Evolutionary conservation across 116 monocot species (phyloP).

Genomic region (Posidonia oceanica): DNA sequence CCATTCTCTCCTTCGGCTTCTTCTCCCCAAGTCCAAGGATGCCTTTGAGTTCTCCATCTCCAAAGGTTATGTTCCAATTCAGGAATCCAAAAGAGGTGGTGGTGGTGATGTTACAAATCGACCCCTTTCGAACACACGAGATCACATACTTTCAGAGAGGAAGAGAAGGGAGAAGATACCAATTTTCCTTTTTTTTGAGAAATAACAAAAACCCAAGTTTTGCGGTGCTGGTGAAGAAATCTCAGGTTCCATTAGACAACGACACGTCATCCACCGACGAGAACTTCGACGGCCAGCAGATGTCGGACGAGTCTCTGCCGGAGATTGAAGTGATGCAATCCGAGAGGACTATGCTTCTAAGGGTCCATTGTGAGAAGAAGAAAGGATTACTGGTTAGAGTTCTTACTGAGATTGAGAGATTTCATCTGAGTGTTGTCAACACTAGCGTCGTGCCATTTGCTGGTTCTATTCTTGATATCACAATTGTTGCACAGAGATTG

Average conservation of each 20-base stretch:
- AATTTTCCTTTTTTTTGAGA: neutral
- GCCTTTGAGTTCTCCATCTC: neutral
- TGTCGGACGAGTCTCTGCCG: conserved; percentile 11
- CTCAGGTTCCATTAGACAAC: conserved; percentile 16
- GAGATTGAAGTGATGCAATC: conserved; percentile 59
- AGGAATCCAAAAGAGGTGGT: conserved; percentile 6
- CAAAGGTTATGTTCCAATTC: neutral
- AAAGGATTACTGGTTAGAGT: conserved; percentile 40
- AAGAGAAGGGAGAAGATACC: conserved; percentile 43
- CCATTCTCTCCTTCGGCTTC: conserved; percentile 11
- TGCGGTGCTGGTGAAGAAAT: conserved; percentile 31
- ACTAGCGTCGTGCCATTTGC: conserved; percentile 29
- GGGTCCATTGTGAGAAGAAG: conserved; percentile 47
- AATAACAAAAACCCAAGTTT: neutral
- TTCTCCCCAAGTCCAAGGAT: neutral
- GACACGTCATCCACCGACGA: conserved; percentile 22
- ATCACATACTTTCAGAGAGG: conserved; percentile 59
- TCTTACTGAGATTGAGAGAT: conserved; percentile 37
- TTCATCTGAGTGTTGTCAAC: conserved; percentile 27
- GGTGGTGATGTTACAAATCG: neutral
- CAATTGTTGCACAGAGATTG: conserved; percentile 33
- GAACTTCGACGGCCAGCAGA: conserved; percentile 8
- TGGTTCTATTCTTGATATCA: conserved; percentile 16
- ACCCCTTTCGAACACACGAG: conserved; percentile 19
- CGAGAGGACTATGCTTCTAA: conserved; percentile 39